Base-by-base conservation (phyloP, 2,329 filamentous ascomycete genomes). In the Celoporthe dispersa region DNA sequence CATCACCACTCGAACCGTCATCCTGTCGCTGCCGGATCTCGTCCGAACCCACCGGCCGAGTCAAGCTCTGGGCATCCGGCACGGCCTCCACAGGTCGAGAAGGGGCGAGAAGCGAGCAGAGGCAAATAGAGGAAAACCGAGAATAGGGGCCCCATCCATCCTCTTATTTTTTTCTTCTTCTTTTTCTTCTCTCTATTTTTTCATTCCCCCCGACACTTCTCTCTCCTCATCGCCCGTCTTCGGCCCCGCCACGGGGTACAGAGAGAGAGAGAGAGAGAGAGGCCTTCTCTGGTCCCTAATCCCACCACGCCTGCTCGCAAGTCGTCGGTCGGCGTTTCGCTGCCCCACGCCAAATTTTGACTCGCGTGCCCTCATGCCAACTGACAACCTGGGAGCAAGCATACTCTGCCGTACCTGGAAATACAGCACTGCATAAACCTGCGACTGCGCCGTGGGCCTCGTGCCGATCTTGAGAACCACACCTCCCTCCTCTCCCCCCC, bases 401-500 rank as follows among this genome's bases (percentile, higher is more conserved):
- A n/a, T n/a, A 39, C 37, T 35, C 35, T 25, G n/a, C n/a, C 51
- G 39, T 12, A 48, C 39, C 39, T 31, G 37, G 11, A 19, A 28
- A 25, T 25, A 19, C 9, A 25, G 37, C 14, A 19, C 3, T 44
- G 39, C 61, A 28, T 64, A n/a, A 41, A 62, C 33, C 59, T n/a
- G 22, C 60, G 37, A 62, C 60, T 25, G 39, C 33, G 33, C 31
- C 39, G 37, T 31, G 59, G 66, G 41, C 44, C 67, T 55, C 64
- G 44, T 53, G 44, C 63, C 37, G 37, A 65, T 53, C 48, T 48
- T 2, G 68, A 59, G 41, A 61, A 64, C 51, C 64, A 39, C 48
- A 33, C 64, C 33, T 69, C 53, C 60, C 59, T 39, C 61, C 61
- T n/a, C n/a, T n/a, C n/a, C n/a, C n/a, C n/a, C n/a, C n/a, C n/a